Evolutionary conservation across 2,329 filamentous ascomycete genomes (phyloP).

Genomic region (Pseudogymnoascus sp.): DNA sequence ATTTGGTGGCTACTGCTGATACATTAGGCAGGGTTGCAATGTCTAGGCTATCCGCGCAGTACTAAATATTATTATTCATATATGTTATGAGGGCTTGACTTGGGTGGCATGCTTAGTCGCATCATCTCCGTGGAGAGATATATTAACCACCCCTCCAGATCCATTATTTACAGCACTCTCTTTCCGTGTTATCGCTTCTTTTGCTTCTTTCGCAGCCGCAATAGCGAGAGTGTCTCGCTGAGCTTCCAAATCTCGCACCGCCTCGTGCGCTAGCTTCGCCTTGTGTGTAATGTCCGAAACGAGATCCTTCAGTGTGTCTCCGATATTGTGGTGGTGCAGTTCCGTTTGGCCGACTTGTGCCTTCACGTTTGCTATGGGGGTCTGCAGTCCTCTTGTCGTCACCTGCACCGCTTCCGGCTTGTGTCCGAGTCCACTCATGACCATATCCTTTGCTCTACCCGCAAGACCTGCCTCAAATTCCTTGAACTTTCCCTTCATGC

Average conservation of each 20-base stretch:
- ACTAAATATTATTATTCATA: not conserved
- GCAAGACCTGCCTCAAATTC: constrained; percentile 15
- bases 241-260: not conserved
- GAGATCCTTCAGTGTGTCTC: not conserved
- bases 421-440: not conserved
- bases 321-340: not conserved
- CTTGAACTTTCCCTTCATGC: constrained; percentile 13
- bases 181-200: not conserved
- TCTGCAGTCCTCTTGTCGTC: not conserved
- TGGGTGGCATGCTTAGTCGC: not conserved
- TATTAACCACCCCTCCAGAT: not conserved
- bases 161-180: not conserved
- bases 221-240: not conserved
- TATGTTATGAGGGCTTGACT: not conserved
- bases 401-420: constrained; percentile 10
- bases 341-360: not conserved
- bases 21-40: not conserved
- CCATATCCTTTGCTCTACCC: constrained; percentile 12
- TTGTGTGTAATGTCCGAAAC: not conserved
- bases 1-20: not conserved
- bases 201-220: not conserved
- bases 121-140: not conserved
- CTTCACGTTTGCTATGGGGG: not conserved
- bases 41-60: not conserved
- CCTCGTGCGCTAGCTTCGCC: not conserved